A percentile compares a stretch with the other conserved stretches of the same genome.
Evolutionary conservation across 139 green algal genomes (phyloP).

Genomic region (Haematococcus sp.): DNA sequence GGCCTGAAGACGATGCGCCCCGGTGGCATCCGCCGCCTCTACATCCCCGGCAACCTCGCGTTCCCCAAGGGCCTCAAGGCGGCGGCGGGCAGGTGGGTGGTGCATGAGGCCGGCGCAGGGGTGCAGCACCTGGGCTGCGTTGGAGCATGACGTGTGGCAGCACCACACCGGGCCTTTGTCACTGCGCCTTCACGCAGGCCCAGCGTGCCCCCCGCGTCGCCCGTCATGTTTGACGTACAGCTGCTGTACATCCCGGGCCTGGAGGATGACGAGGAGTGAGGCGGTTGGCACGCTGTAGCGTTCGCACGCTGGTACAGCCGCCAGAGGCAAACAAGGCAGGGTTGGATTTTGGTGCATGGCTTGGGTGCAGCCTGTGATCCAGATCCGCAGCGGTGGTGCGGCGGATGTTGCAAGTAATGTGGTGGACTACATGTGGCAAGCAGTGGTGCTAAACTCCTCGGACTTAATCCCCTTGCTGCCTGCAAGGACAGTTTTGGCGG

Average conservation of each 20-base stretch:
- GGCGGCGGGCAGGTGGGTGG: slow-evolving; percentile 43
- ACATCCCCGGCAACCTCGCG: slow-evolving; percentile 88
- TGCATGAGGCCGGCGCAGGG: neutral
- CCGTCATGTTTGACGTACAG: slow-evolving; percentile 94
- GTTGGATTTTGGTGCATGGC: too few species aligned
- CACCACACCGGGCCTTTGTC: neutral
- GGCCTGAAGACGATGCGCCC: slow-evolving; percentile 82
- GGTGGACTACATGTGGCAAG: too few species aligned
- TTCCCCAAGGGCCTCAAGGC: slow-evolving; percentile 89
- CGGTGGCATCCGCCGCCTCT: slow-evolving; percentile 84
- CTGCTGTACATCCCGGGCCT: slow-evolving; percentile 87
- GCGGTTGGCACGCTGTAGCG: too few species aligned
- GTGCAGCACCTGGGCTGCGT: neutral
- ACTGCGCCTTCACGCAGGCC: slow-evolving; percentile 48
- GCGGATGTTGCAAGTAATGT: too few species aligned
- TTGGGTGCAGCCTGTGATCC: too few species aligned
- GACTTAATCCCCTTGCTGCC: too few species aligned
- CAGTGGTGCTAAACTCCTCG: too few species aligned
- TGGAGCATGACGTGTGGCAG: neutral
- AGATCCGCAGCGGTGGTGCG: too few species aligned
- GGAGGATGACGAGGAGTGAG: slow-evolving; percentile 25
- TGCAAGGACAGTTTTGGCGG: too few species aligned
- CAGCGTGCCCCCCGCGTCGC: slow-evolving; percentile 65
- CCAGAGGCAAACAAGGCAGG: too few species aligned
- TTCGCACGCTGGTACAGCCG: too few species aligned